Conservation (phyloP, 352 stramenopile species). For the Globisporangium rhizosaccharum region DNA sequence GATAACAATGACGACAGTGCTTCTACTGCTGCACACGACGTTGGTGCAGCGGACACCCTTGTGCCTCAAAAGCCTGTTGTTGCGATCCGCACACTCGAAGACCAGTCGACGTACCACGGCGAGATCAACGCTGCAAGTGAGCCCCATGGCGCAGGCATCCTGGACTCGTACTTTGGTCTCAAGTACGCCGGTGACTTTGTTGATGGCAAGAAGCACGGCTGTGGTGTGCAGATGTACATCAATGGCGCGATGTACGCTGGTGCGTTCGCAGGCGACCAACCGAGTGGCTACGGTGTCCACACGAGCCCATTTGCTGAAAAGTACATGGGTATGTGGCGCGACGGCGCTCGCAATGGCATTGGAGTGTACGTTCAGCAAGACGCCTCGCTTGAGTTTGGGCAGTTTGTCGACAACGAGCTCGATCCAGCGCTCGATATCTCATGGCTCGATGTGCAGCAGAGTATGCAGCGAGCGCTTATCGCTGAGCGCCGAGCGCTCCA, state of each 20-base stretch:
- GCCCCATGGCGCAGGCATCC: conserved; percentile 32
- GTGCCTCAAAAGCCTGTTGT: conserved; percentile 4
- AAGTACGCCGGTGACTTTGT: conserved; percentile 35
- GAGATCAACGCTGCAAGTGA: conserved; percentile 20
- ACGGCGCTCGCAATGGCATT: conserved; percentile 30
- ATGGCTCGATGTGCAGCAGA: conserved; percentile 15
- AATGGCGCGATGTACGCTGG: conserved; percentile 40
- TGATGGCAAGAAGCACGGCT: conserved; percentile 27
- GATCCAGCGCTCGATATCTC: conserved; percentile 2
- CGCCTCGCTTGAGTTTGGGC: conserved; percentile 13
- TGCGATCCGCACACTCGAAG: conserved; percentile 15
- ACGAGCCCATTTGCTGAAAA: conserved; percentile 33
- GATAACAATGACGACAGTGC: not conserved
- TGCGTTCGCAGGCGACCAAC: conserved; percentile 21
- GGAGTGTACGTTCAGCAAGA: conserved; percentile 34
- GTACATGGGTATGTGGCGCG: conserved; percentile 37
- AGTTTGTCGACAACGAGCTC: conserved; percentile 22
- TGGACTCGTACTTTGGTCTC: conserved; percentile 26
- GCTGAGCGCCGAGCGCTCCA: conserved; percentile 27
- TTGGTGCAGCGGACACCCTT: not conserved
- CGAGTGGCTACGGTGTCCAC: conserved; percentile 38
- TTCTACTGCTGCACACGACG: not conserved
- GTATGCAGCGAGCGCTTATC: conserved; percentile 32
- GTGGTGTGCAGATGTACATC: conserved; percentile 31
- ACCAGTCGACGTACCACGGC: conserved; percentile 28